phyloP scores from a whole-genome alignment of 2,329 filamentous ascomycete species.

The Verticillium dahliae region DNA sequence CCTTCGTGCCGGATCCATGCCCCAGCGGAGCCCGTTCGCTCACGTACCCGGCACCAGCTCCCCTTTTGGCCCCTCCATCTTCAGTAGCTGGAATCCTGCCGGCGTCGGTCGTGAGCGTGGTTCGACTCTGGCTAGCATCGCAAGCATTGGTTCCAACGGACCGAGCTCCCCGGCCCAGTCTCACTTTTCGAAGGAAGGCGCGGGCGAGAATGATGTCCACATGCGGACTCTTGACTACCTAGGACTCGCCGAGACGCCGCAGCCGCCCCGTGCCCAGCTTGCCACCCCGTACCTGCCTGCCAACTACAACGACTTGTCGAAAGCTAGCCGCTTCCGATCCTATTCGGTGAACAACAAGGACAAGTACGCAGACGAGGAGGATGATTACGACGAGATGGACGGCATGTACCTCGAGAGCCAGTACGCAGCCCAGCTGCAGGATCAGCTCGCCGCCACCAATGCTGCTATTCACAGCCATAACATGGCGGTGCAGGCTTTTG shows the following conservation, averaged over 20 bases:
- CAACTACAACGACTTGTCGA: constrained; percentile 68
- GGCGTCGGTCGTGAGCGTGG: constrained; percentile 68
- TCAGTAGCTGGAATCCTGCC: constrained; percentile 75
- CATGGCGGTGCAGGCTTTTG: constrained; percentile 85
- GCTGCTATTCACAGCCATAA: constrained; percentile 84
- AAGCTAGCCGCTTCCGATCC: constrained; percentile 83
- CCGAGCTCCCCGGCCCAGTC: constrained; percentile 83
- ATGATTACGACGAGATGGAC: constrained; percentile 62
- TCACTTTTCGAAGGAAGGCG: constrained; percentile 77
- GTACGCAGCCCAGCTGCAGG: constrained; percentile 55
- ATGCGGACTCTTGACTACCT: constrained; percentile 93
- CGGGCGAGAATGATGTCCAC: constrained; percentile 78
- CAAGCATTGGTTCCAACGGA: constrained; percentile 86
- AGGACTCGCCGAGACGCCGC: constrained; percentile 87
- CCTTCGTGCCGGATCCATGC: constrained; percentile 88
- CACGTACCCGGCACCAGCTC: constrained; percentile 35
- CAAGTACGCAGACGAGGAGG: constrained; percentile 86
- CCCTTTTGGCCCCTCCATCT: constrained; percentile 85
- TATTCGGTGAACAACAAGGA: constrained; percentile 99
- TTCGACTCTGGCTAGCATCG: constrained; percentile 73
- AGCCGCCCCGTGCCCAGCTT: constrained; percentile 67
- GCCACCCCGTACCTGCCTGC: constrained; percentile 65
- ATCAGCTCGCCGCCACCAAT: constrained; percentile 57
- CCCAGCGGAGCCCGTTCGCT: constrained; percentile 69
- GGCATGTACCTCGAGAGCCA: constrained; percentile 45